Base-by-base conservation (phyloP, 257 asterid species). In the Solanum virginianum region DNA sequence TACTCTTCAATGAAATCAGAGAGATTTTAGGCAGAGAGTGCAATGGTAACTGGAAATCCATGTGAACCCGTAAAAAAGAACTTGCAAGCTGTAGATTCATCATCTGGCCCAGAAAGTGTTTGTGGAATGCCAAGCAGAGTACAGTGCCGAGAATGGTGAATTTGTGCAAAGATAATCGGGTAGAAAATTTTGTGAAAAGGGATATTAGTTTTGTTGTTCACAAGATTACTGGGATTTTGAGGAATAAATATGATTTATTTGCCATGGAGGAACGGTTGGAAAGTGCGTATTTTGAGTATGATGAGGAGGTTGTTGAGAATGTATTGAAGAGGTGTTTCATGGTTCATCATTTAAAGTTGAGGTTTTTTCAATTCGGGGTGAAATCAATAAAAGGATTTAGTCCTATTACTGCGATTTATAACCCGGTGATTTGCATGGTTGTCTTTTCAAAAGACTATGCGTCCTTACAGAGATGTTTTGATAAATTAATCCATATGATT, bases 261-360 rank as follows among this genome's bases (percentile, higher is more conserved):
- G n/a, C 94, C 4, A 92, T 95, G 97, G 98, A 94, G 87, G 93
- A 91, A 85, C 84, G 80, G 89, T 88, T 95, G 91, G 92, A 92
- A 59, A 88, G 68, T 36, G 89, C 88, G 20, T 89, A 81, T 88
- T 84, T 92, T 18, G 81, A 82, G 80, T 92, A 84, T 53, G 88
- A 83, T 4, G 94, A 86, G 89, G 97, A 91, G 80, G 86, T 94
- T 29, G 96, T 94, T 60, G 94, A 90, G 70, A 92, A 88, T 84
- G 99, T 95, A 5, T 68, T 95, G 88, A 94, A 95, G 92, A 93
- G 95, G n/a, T n/a, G n/a, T n/a, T n/a, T n/a, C n/a, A n/a, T n/a
- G n/a, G n/a, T n/a, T n/a, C n/a, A n/a, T n/a, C n/a, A n/a, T n/a
- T n/a, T n/a, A n/a, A n/a, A n/a, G n/a, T n/a, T n/a, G n/a, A n/a